phyloP scores from a whole-genome alignment of 2,329 filamentous ascomycete species.

The Neonectria punicea region DNA sequence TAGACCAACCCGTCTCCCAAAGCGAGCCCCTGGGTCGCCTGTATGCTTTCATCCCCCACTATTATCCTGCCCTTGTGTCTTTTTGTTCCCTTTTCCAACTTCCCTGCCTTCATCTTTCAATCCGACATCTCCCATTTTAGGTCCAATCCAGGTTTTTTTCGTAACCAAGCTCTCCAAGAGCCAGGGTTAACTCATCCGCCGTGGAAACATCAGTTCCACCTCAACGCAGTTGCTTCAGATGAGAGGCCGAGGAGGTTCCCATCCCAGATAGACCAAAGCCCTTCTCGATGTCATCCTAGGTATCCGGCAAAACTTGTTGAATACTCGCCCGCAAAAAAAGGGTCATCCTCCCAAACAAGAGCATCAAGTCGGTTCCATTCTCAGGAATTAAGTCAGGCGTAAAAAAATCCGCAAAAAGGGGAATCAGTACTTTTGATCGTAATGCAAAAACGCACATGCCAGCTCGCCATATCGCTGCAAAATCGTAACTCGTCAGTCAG shows the following conservation, averaged over 20 bases:
- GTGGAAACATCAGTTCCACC: background rate
- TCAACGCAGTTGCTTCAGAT: background rate
- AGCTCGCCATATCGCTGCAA: constrained; percentile 31
- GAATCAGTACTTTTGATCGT: constrained; percentile 29
- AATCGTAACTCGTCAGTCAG: constrained; percentile 34
- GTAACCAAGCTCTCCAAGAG: constrained; percentile 5
- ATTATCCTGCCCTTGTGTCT: background rate
- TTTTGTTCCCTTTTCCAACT: constrained; percentile 11
- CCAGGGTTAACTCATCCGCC: background rate
- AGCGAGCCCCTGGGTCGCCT: background rate
- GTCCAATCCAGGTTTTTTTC: constrained; percentile 4
- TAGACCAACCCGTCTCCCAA: background rate
- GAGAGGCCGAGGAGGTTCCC: background rate
- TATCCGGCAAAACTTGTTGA: constrained; percentile 6
- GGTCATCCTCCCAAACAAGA: constrained; percentile 12
- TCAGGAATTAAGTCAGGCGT: constrained; percentile 11
- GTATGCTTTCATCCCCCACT: background rate
- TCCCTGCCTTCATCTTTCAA: background rate
- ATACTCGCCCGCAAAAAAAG: background rate
- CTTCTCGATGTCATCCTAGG: constrained; percentile 1
- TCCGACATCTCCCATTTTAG: background rate
- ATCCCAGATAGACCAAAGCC: background rate
- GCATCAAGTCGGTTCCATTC: constrained; percentile 1
- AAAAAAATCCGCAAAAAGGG: constrained; percentile 15
- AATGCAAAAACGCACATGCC: constrained; percentile 37